Evolutionary conservation across 2,329 filamentous ascomycete species (phyloP).

Genomic region (Colletotrichum sp.): DNA sequence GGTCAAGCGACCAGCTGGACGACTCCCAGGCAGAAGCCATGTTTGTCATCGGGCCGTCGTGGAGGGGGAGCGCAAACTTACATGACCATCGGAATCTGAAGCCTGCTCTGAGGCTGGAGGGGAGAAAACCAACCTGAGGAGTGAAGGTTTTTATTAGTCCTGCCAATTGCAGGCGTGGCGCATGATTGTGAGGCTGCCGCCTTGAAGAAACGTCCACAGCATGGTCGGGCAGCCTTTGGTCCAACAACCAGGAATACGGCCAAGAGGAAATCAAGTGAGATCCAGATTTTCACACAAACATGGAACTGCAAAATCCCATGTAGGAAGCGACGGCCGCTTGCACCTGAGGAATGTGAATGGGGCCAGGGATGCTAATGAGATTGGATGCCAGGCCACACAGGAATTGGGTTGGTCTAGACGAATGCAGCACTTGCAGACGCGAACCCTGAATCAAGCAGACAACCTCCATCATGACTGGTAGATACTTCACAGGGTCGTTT

Average conservation of each 20-base stretch:
- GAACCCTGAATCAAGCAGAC: background rate
- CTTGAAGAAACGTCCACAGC: background rate
- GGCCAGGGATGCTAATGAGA: slow-evolving; percentile 15
- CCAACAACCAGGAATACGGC: background rate
- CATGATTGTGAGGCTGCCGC: background rate
- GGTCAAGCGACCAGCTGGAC: background rate
- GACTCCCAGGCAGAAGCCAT: background rate
- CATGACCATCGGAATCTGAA: background rate
- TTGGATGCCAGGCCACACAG: slow-evolving; percentile 7
- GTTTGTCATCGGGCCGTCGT: background rate
- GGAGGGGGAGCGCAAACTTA: background rate
- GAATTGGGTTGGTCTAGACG: slow-evolving; percentile 18
- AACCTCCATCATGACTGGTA: background rate
- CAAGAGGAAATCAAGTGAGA: slow-evolving; percentile 10
- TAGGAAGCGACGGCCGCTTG: background rate
- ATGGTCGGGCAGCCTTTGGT: background rate
- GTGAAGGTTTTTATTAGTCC: background rate
- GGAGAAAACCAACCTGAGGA: background rate
- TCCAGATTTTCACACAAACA: background rate
- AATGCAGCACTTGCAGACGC: slow-evolving; percentile 6
- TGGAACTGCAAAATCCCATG: background rate
- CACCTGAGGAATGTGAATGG: slow-evolving; percentile 9
- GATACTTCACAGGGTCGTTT: background rate
- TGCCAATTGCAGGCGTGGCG: background rate
- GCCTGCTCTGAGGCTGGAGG: background rate